Evolutionary conservation across 768 basidiomycete genomes (phyloP).

Genomic region (Auriscalpium vulgare): DNA sequence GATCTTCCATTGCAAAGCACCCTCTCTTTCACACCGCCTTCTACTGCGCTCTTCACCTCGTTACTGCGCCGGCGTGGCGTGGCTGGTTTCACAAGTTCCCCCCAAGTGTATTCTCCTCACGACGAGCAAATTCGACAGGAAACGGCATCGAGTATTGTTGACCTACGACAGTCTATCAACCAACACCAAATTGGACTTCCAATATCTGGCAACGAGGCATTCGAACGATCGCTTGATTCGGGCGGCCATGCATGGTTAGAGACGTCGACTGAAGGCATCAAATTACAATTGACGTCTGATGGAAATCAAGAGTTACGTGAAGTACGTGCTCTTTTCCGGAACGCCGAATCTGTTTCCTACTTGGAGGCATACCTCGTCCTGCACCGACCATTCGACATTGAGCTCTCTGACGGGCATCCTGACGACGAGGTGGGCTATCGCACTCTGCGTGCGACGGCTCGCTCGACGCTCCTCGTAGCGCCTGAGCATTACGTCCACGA

Average conservation of each 20-base stretch:
- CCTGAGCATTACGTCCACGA: slow-evolving; percentile 13
- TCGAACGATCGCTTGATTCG: background rate
- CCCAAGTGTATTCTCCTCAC: background rate
- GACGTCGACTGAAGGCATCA: slow-evolving; percentile 4
- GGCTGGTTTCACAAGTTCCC: background rate
- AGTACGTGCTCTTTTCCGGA: slow-evolving; percentile 4
- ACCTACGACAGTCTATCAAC: slow-evolving; percentile 11
- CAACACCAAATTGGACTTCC: slow-evolving; percentile 12
- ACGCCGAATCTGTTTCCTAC: slow-evolving; percentile 11
- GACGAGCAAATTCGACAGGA: too few relatives aligned
- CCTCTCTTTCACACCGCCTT: slow-evolving; percentile 45
- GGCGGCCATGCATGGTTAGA: slow-evolving; percentile 2
- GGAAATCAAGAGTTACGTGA: slow-evolving; percentile 1
- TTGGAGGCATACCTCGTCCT: slow-evolving; percentile 10
- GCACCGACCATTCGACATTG: background rate
- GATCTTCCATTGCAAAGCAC: slow-evolving; percentile 74
- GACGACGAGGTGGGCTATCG: slow-evolving; percentile 54
- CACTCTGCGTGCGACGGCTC: slow-evolving; percentile 1
- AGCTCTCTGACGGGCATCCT: slow-evolving; percentile 12
- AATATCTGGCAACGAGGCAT: background rate
- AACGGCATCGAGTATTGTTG: background rate
- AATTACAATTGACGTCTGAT: background rate
- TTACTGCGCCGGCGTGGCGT: too few relatives aligned
- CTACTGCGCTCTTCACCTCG: slow-evolving; percentile 12
- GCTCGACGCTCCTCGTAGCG: slow-evolving; percentile 3